Percentiles rank a stretch among this genome's conserved stretches.
phyloP scores from a whole-genome alignment of 371 early-diverging fungal genomes.

The Conidiobolus incongruus region DNA sequence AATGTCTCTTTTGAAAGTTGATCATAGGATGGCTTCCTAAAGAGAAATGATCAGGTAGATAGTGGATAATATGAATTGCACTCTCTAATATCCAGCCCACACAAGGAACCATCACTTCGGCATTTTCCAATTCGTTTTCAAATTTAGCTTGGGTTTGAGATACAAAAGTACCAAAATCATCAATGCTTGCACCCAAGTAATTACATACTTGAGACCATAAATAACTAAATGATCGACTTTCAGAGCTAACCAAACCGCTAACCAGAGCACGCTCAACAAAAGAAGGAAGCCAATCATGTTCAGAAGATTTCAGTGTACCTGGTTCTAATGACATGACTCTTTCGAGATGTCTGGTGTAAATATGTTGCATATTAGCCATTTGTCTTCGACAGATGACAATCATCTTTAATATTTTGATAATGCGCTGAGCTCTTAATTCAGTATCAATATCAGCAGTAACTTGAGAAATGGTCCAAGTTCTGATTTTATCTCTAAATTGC shows the following conservation, averaged over 20 bases:
- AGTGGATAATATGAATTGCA: neutral
- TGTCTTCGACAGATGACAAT: constrained; percentile 22
- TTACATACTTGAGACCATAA: constrained; percentile 41
- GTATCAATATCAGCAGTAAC: constrained; percentile 22
- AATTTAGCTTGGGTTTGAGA: neutral
- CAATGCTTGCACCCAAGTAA: constrained; percentile 21
- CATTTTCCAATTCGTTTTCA: neutral
- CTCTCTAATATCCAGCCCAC: constrained; percentile 25
- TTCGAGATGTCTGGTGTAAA: neutral
- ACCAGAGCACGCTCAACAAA: constrained; percentile 57
- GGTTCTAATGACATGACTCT: neutral
- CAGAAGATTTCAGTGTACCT: neutral
- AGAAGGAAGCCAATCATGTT: constrained; percentile 37
- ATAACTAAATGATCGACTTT: constrained; percentile 36
- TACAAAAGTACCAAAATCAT: constrained; percentile 27
- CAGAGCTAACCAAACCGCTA: constrained; percentile 53
- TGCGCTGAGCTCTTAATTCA: constrained; percentile 23
- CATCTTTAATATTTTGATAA: constrained; percentile 35
- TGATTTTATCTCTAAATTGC: constrained; percentile 41
- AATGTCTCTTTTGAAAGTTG: constrained; percentile 47
- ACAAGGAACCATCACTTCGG: constrained; percentile 16
- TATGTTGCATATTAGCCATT: constrained; percentile 11
- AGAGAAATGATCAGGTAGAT: neutral
- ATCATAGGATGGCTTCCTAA: constrained; percentile 18
- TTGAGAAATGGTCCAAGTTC: constrained; percentile 46